phyloP scores from a whole-genome alignment of 768 basidiomycete species.

The Boletellus ananiceps region DNA sequence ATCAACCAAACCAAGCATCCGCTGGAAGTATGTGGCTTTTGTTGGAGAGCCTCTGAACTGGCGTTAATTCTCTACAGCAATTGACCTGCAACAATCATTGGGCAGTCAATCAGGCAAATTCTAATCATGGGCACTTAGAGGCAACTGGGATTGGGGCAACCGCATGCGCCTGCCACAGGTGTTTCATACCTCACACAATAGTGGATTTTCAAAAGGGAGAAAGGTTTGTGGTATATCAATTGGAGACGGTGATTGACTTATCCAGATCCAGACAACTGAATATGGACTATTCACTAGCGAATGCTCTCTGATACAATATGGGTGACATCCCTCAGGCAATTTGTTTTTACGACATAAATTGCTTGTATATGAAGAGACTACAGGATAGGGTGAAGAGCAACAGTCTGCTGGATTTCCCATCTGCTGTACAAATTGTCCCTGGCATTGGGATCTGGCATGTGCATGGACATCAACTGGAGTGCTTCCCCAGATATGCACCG shows the following conservation, averaged over 20 bases:
- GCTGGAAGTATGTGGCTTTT: no score
- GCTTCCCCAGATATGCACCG: slow-evolving; percentile 13
- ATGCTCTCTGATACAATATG: slow-evolving; percentile 3
- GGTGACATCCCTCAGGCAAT: fast-evolving
- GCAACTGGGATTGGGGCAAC: not conserved
- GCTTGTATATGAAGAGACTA: no score
- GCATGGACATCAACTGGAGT: slow-evolving; percentile 22
- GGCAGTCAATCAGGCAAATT: slow-evolving; percentile 1
- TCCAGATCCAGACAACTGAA: slow-evolving; percentile 9
- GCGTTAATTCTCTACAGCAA: not conserved
- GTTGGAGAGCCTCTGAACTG: no score
- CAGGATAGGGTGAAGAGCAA: no score
- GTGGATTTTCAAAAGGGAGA: not conserved
- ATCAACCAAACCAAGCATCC: not conserved
- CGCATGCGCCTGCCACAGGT: not conserved
- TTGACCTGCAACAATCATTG: not conserved
- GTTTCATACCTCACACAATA: not conserved
- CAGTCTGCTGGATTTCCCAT: no score
- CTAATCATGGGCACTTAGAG: not conserved
- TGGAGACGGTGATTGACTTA: no score
- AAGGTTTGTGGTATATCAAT: not conserved
- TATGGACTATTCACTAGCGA: not conserved
- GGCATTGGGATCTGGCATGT: slow-evolving; percentile 27
- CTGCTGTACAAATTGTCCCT: not conserved
- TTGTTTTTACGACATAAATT: slow-evolving; percentile 7